These are phyloP conservation scores for Gryganskiella cystojenkinii DNA, from an alignment of 192 early-diverging fungal genomes.

Conservation along the genomic window DNA sequence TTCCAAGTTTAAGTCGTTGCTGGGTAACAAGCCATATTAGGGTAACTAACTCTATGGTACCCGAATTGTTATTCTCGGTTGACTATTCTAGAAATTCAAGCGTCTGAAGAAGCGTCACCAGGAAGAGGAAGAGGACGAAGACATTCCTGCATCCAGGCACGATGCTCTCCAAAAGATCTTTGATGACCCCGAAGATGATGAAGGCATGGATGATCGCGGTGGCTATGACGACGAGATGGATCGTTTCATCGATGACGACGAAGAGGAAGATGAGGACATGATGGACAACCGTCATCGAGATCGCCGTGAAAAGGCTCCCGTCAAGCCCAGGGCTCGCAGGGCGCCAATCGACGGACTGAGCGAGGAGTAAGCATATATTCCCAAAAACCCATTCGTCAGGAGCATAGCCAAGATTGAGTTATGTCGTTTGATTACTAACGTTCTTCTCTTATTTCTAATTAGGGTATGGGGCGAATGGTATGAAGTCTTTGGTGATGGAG, in stretches of 20 bases:
- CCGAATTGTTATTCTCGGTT: not conserved
- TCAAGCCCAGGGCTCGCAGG: slow-evolving; percentile 55
- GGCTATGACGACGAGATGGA: slow-evolving; percentile 65
- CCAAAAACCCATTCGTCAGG: slow-evolving; percentile 24
- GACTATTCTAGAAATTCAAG: slow-evolving; percentile 66
- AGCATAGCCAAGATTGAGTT: too few relatives aligned
- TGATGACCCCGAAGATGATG: slow-evolving; percentile 64
- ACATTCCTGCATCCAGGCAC: slow-evolving; percentile 13
- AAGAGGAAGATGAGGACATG: slow-evolving; percentile 56
- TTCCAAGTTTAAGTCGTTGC: too few relatives aligned
- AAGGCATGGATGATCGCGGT: slow-evolving; percentile 60
- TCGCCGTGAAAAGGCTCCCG: slow-evolving; percentile 43
- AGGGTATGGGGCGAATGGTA: slow-evolving; percentile 81
- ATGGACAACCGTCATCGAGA: slow-evolving; percentile 31
- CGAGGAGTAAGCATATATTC: slow-evolving; percentile 57
- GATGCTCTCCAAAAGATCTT: slow-evolving; percentile 72
- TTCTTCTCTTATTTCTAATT: slow-evolving; percentile 2
- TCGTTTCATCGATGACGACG: slow-evolving; percentile 58
- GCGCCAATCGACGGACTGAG: slow-evolving; percentile 67
- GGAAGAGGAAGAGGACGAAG: slow-evolving; percentile 57
- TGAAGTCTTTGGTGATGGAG: slow-evolving; percentile 93
- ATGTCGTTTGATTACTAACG: not conserved
- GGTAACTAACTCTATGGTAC: too few relatives aligned
- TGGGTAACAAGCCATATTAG: too few relatives aligned
- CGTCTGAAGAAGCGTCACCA: slow-evolving; percentile 81